Base-by-base conservation (phyloP, 2,329 filamentous ascomycete genomes). In the Fusarium buharicum region DNA sequence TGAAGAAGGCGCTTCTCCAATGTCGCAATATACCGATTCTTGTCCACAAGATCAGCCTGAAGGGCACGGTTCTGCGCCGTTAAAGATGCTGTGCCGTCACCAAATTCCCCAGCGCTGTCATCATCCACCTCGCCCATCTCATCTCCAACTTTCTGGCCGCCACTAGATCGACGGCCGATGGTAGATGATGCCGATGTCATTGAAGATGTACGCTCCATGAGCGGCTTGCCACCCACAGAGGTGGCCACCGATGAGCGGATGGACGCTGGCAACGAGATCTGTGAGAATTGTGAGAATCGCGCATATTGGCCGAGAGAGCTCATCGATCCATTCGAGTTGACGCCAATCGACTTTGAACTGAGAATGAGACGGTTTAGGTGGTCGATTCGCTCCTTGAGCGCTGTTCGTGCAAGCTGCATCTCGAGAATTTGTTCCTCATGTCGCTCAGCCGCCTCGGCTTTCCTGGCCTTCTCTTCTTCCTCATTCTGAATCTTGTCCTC, bases 401-500 rank as follows among this genome's bases (percentile, higher is more conserved):
- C 95, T 1, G 95, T 99, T 37, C 95, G 88, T 28, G 95, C 95
- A 41, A 99, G 84, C 74, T 99, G 95, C 91, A 99, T 98, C 77
- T 99, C 95, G 50, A 99, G 83, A 85, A 99, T 94, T 76, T 99
- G 95, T 78, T 98, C 95, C 73, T 97, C 93, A 68, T 97, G 95
- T 34, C 93, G 87, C 66, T 92, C 86, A 66, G 93, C 89, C 8
- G 91, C 90, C 76, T 97, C 92, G 68, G 90, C 86, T 74, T 95
- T 89, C 16, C 88, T 83, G 36, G 82, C 87, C 66, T 88, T 85
- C 70, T 95, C 91, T 66, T 91, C 87, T 70, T 91, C 86, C 44
- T 88, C 86, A 57, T 90, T 84, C 46, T 84, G 86, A 20, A 81
- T 77, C 53, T 82, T 83, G 49, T 90, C 86, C 39, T 87, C 86